A percentile compares a stretch with the other conserved stretches of the same genome.
Conservation (phyloP, 1,284 basidiomycete genomes). For the Porodaedalea pini region DNA sequence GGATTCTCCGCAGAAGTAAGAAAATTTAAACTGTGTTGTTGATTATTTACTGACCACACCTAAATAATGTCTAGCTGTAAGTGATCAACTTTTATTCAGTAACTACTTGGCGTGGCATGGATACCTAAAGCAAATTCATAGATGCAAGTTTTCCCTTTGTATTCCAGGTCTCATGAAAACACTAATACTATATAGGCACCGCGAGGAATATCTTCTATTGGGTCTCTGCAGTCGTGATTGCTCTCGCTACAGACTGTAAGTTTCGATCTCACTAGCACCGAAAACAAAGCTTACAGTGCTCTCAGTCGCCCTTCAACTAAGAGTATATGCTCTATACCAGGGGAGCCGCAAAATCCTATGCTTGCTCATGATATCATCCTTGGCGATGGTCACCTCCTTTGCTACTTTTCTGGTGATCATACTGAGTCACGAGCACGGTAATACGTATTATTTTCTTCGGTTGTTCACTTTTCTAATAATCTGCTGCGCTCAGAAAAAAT, state of each 20-base stretch:
- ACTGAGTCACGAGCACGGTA: conserved; percentile 3
- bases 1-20: background rate
- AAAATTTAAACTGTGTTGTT: background rate
- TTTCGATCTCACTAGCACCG: background rate
- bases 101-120: no score
- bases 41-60: no score
- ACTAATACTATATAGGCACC: background rate
- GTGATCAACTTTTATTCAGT: no score
- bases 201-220: conserved; percentile 8
- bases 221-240: conserved; percentile 2
- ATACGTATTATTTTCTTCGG: no score
- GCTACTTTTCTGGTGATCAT: conserved; percentile 1
- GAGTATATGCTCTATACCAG: conserved; percentile 11
- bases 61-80: no score
- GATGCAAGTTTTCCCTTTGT: background rate
- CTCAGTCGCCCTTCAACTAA: conserved; percentile 4
- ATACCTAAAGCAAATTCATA: no score
- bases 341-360: conserved; percentile 3
- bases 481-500: background rate
- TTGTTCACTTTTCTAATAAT: background rate
- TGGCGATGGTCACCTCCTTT: background rate
- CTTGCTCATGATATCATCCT: background rate
- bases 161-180: background rate
- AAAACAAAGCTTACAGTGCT: background rate
- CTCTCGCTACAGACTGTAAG: conserved; percentile 6